Base-by-base conservation (phyloP, 2,329 filamentous ascomycete genomes). In the Colletotrichum sp. region DNA sequence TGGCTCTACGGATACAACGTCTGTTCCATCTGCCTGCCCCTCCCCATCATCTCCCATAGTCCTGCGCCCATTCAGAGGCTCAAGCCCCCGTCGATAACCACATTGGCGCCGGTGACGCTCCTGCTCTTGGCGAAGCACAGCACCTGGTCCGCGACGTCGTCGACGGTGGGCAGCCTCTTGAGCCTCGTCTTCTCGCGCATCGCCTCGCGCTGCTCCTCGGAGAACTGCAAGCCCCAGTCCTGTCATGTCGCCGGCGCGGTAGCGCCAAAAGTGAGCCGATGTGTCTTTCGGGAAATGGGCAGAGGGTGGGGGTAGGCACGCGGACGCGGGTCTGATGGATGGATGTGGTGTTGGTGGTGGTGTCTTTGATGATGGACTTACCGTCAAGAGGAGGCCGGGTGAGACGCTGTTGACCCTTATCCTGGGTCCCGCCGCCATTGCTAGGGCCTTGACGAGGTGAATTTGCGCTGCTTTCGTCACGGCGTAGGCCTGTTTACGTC, bases 401-500 rank as follows among this genome's bases (percentile, higher is more conserved):
- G 87, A 89, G 0, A 93, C 89, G 59, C 84, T 87, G 77, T 93
- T 93, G 8, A 92, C 90, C n/a, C 91, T 81, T 27, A 93, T 89
- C 59, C 86, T 87, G 0, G 91, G 90, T 2, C 87, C 88, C 13
- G 88, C 87, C 74, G 90, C 89, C 6, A 85, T 80, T 1, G 91
- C 91, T 36, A 92, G 83, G 11, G 85, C 86, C 78, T 90, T 91
- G 19, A 87, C 85, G 5, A 93, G 85, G 80, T 93, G 91, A 48
- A 92, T 84, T 74, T 93, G 91, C 13, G 95, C 95, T 1, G 94
- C 91, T 82, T 97, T 97, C 48, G 94, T 94, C 22, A 96, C 93
- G 1, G 92, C 88, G 80, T 97, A 97, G 5, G 95, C 91, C 93
- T 90, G 34, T 22, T 30, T 61, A 27, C 32, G 57, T 13, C 32